Conservation (phyloP, 805 yeast genomes). For the Kuraishia hungarica region DNA sequence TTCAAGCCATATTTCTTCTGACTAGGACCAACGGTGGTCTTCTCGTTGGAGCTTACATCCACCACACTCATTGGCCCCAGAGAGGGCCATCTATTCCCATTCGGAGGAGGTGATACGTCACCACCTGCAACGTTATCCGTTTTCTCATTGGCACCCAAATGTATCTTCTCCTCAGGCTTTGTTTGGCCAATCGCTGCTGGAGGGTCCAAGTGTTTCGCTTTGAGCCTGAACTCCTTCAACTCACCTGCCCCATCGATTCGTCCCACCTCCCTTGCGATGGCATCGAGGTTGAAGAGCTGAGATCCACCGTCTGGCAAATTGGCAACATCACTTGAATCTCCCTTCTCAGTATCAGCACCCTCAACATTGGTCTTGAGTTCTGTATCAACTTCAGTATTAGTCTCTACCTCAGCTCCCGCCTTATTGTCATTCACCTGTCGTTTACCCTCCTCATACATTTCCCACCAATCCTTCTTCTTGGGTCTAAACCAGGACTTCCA, state of each 20-base stretch:
- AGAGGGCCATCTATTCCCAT: not conserved
- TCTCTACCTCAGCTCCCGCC: conserved; percentile 8
- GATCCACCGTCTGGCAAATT: conserved; percentile 16
- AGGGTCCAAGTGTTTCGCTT: not conserved
- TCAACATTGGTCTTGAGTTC: too few relatives aligned
- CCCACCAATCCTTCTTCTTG: conserved; percentile 52
- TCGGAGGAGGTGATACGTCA: not conserved
- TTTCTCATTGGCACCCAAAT: not conserved
- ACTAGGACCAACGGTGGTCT: not conserved
- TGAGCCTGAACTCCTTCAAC: conserved; percentile 11
- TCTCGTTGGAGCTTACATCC: not conserved
- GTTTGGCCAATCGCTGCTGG: not conserved
- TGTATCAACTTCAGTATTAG: conserved; percentile 19
- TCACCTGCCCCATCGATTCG: conserved; percentile 29
- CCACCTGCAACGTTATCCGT: not conserved
- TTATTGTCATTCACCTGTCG: conserved; percentile 19
- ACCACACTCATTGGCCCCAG: not conserved
- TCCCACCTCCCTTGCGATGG: conserved; percentile 32
- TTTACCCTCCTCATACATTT: conserved; percentile 33
- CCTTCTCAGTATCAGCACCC: too few relatives aligned
- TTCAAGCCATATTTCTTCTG: not conserved
- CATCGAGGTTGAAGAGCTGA: conserved; percentile 36
- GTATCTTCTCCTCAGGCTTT: too few relatives aligned
- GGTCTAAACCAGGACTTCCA: conserved; percentile 44
- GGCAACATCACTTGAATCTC: too few relatives aligned